Base-by-base conservation (phyloP, 345 rosid species). In the Citrus trifoliata region DNA sequence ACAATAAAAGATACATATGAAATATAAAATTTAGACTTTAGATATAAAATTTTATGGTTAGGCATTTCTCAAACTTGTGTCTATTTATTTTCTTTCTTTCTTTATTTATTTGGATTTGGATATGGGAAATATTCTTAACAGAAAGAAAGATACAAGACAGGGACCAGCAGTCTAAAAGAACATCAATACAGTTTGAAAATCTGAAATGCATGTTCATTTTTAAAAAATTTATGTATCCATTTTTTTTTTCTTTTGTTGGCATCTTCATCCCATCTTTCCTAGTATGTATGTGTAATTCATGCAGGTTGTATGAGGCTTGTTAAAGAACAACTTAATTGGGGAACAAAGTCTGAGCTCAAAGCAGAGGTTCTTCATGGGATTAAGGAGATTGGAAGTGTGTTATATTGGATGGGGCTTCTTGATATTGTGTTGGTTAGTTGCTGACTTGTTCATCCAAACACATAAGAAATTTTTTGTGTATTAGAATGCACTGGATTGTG, bases 221-320 rank as follows among this genome's bases (percentile, higher is more conserved):
- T 12, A 22, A 10, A 7, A 3, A 33, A 13, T 28, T 48, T 48
- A 25, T 71, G 51, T 27, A 13, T 63, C 64, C 27, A 10, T 70
- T 59, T 67, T 74, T 53, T 7, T 7, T 58, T 30, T 76, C 10
- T 13, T 22, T 14, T 24, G 14, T 32, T 48, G 19, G 60, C 35
- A 64, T 80, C 71, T 59, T 66, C 12, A 56, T 71, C 18, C 62
- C 56, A 37, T 51, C 65, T 25, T 74, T 79, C n/a, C 22, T 73
- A 6, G 8, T 61, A 27, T 70, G 7, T 33, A 4, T 83, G 2
- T 46, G 67, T 63, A 64, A 51, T 78, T 18, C 82, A 35, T 35
- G 48, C 86, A 96, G 99, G 98, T 83, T 96, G 98, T 87, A 87
- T 94, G 97, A 92, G 97, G 88, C 89, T 96, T 42, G 89, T 93